Evolutionary conservation across 2,329 filamentous ascomycete genomes (phyloP), one percentile per base, ranked within the genome.

Genomic region (Neopestalotiopsis clavispora): DNA sequence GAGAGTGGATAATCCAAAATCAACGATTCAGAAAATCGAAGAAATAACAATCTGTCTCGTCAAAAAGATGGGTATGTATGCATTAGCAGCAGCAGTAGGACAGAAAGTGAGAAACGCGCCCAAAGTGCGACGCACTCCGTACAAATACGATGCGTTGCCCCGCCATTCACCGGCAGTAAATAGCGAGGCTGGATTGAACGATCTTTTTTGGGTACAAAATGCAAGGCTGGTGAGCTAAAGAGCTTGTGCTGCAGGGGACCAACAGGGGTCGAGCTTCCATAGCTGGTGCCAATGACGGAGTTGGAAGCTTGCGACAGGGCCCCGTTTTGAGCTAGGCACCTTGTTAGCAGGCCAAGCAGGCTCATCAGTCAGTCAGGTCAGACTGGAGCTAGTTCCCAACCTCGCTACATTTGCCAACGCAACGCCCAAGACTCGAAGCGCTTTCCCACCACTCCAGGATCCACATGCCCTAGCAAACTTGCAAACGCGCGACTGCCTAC

Each of bases 81-180:
- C 30, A 62, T 20, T 14, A 17, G 30, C 57, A 62, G 30, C 57
- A 62, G 34, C 32, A 34, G 59, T 20, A 61, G 34, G 59, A 62
- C 30, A 23, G 34, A 62, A 32, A 20, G 5, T 9, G 17, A 14
- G 34, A 5, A n/a, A 38, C 17, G 20, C n/a, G n/a, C 13, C 30
- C 13, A 40, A 32, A 20, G 59, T 62, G 59, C 59, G 59, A 62
- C 32, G 12, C 30, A 23, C 32, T 62, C 30, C 40, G 45, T 62
- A 59, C 57, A 30, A 59, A 62, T 62, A 62, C 30, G 59, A 62
- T 40, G 30, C 4, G 84, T 84, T 85, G 83, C 82, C 84, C 83
- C 80, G 84, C 83, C 84, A 85, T 82, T 80, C 68, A 80, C 79
- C 69, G 68, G 58, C 69, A 76, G 78, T 80, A 78, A 80, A 80